phyloP scores from a whole-genome alignment of 2,329 filamentous ascomycete species.

The Venturia pyrina region DNA sequence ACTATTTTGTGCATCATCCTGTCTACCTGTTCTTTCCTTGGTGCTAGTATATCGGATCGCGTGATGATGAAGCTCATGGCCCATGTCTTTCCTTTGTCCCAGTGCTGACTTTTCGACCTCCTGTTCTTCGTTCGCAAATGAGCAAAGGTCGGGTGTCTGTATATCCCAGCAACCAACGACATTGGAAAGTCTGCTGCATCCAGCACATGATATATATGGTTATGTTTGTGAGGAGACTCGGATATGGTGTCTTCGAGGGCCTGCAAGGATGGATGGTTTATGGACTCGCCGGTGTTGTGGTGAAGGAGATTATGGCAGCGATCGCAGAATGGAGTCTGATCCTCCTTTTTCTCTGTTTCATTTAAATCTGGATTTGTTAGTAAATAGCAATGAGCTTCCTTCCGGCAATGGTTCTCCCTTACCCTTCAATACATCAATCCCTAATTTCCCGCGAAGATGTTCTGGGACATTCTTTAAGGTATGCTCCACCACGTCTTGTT shows the following conservation, averaged over 20 bases:
- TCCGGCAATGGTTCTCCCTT: not conserved
- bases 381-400: not conserved
- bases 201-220: constrained; percentile 90
- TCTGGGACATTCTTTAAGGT: constrained; percentile 23
- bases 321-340: constrained; percentile 57
- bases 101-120: constrained; percentile 58
- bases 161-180: constrained; percentile 73
- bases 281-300: constrained; percentile 60
- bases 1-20: constrained; percentile 75
- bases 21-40: constrained; percentile 75
- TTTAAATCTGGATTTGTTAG: not conserved
- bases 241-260: constrained; percentile 74
- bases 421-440: constrained; percentile 18
- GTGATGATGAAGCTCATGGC: constrained; percentile 81
- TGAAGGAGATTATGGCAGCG: constrained; percentile 77
- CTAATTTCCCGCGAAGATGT: constrained; percentile 22
- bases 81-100: constrained; percentile 57
- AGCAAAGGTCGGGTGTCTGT: constrained; percentile 58
- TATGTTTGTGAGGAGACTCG: constrained; percentile 80
- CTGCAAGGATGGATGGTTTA: constrained; percentile 70
- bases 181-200: constrained; percentile 96
- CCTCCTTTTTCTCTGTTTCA: constrained; percentile 11
- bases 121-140: constrained; percentile 72
- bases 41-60: constrained; percentile 73
- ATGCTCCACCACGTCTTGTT: constrained; percentile 28